Evolutionary conservation across 1,139 yeast species (phyloP), one percentile per base, ranked within the genome.

Genomic region (Geotrichum fermentans): DNA sequence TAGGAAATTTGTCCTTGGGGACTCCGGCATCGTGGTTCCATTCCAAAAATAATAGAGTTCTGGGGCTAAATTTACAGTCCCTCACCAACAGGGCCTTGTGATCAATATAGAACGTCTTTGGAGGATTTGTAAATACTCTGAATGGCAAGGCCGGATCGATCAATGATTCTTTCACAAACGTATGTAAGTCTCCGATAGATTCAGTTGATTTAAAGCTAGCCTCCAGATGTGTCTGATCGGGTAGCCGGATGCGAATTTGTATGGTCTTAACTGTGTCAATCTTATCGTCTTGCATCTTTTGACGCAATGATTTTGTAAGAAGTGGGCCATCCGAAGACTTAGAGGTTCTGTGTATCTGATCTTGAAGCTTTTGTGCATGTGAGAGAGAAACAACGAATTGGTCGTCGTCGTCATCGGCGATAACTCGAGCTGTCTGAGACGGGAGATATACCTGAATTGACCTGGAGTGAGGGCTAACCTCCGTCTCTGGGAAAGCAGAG

Each of bases 201-300:
- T 66, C 69, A 1, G 50, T 29, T 2, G 62, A 49, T 8, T 50
- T 46, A 51, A 67, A 67, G 6, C 55, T 56, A n/a, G 64, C 60
- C 45, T 66, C 62, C 1, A 66, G 40, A 24, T 61, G 62, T 1
- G 66, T 56, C 45, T 62, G 66, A 44, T 67, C 68, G 0, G 70
- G 70, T 7, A 66, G 52, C 26, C 66, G 53, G n/a, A 66, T 53
- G 21, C 70, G 53, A 8, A 66, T 52, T 20, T 51, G 43, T 8
- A 45, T 29, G 3, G 30, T 28, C 6, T 52, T 51, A 5, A 59
- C 47, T 21, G 57, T 53, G n/a, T 56, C 52, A 13, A 40, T 38
- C 36, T 57, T 62, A 43, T 58, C 61, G 4, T 47, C 45, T 24
- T 60, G 63, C 20, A 54, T 56, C 21, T 58, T 54, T 44, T 58